Base-by-base conservation (phyloP, 1,139 yeast genomes). In the Suhomyces panamericanus region DNA sequence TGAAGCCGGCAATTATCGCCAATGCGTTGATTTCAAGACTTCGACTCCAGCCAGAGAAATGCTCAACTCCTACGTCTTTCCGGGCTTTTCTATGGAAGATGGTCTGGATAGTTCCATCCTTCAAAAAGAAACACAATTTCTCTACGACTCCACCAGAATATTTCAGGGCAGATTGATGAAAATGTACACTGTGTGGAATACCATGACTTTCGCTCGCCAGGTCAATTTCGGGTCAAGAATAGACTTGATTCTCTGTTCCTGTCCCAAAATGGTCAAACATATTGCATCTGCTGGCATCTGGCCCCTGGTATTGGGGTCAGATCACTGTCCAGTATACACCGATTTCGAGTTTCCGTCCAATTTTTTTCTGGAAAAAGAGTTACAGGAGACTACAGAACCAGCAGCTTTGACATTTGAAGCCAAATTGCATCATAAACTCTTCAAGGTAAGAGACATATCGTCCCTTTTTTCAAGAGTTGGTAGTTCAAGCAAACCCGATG, bases 161-260 rank as follows among this genome's bases (percentile, higher is more conserved):
- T 50, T 62, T 3, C 85, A 83, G 50, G 84, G 85, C 1, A 66
- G 81, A 22, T 68, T 83, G 43, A 62, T 77, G 59, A 81, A 78
- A 24, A 73, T 90, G 80, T 93, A 87, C 58, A 91, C 98, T 0
- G 95, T 93, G 41, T 93, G 99, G 99, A 91, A 90, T 59, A 85
- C 93, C 1, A 64, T 83, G 53, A 78, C 80, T 36, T 85, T 85
- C 50, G 78, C 88, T n/a, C 68, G 99, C 30, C 90, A 91, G 2
- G 73, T 84, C 2, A 93, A 93, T 59, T 86, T 76, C 62, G 98
- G 99, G 0, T 85, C 96, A 2, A 72, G 99, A 41, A 85, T 93
- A 29, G 99, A 93, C 61, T 76, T 85, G 51, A 81, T 93, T 8
- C 63, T 89, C 3, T 64, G 77, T 0, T 64, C 60, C 38, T 70